Conservation (phyloP, 345 rosid species). For the Eucalyptus polybractea region DNA sequence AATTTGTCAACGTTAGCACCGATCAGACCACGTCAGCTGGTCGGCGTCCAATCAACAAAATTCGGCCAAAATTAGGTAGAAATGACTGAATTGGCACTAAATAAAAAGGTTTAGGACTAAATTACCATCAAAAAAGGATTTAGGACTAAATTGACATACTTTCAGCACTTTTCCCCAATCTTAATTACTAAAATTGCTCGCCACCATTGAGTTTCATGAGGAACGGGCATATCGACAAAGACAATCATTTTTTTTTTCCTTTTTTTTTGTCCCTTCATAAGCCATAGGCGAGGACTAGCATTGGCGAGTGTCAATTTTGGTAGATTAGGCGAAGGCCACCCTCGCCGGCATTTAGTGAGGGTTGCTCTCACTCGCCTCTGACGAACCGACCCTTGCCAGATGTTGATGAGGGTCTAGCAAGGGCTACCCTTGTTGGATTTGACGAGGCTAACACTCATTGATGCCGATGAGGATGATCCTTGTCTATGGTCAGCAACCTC, state of each 20-base stretch:
- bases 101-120: too few species aligned
- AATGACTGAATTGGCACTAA: too few species aligned
- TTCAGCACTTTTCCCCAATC: neutral
- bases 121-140: too few species aligned
- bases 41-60: too few species aligned
- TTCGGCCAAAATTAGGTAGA: too few species aligned
- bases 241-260: fast-evolving
- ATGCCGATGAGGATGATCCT: fast-evolving
- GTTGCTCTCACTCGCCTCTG: neutral
- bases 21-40: too few species aligned
- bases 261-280: fast-evolving
- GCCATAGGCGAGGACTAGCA: neutral
- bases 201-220: neutral
- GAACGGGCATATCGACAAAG: neutral
- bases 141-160: too few species aligned
- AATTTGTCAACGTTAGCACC: too few species aligned
- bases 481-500: fast-evolving
- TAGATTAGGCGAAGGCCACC: fast-evolving
- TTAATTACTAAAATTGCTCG: neutral
- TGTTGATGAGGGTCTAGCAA: neutral
- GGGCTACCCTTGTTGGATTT: fast-evolving
- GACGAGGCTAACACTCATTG: fast-evolving
- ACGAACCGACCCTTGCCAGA: fast-evolving
- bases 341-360: fast-evolving
- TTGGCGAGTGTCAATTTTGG: fast-evolving